Evolutionary conservation across 306 rosid species (phyloP).

Genomic region (Sicyos baderoa): DNA sequence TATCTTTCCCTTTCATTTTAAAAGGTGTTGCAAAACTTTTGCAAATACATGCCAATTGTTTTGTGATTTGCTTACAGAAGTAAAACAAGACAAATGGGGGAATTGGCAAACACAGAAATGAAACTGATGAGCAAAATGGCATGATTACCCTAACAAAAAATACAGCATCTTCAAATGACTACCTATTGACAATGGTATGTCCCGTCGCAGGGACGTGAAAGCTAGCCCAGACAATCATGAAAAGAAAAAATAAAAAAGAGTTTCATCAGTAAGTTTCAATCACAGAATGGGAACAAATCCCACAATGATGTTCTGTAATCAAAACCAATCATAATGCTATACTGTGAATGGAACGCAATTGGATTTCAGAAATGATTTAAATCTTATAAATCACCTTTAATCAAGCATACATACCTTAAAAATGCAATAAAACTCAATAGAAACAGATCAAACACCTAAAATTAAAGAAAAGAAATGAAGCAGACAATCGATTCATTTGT

Average conservation of each 20-base stretch:
- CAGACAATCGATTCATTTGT: background rate
- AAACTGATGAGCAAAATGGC: no score
- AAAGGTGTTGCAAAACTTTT: background rate
- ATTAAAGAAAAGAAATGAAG: background rate
- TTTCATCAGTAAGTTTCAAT: background rate
- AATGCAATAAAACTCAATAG: background rate
- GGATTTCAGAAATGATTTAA: slow-evolving; percentile 23
- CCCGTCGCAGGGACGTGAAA: no score
- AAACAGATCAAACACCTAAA: background rate
- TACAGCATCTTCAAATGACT: background rate
- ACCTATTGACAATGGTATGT: background rate
- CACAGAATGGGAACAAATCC: background rate
- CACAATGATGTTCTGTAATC: background rate
- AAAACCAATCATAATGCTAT: background rate
- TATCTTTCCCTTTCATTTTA: background rate
- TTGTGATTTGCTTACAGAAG: background rate
- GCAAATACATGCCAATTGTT: no score
- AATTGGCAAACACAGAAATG: background rate
- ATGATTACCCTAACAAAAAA: background rate
- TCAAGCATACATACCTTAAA: background rate
- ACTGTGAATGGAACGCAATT: background rate
- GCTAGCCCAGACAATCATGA: no score
- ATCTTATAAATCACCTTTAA: background rate
- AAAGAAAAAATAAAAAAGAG: no score
- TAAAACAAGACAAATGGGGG: background rate